Percentiles rank a stretch among this genome's conserved stretches.
These are phyloP conservation scores for Hyphodiscus hymeniophilus DNA, from an alignment of 495 filamentous ascomycete species.

Conservation along the genomic window DNA sequence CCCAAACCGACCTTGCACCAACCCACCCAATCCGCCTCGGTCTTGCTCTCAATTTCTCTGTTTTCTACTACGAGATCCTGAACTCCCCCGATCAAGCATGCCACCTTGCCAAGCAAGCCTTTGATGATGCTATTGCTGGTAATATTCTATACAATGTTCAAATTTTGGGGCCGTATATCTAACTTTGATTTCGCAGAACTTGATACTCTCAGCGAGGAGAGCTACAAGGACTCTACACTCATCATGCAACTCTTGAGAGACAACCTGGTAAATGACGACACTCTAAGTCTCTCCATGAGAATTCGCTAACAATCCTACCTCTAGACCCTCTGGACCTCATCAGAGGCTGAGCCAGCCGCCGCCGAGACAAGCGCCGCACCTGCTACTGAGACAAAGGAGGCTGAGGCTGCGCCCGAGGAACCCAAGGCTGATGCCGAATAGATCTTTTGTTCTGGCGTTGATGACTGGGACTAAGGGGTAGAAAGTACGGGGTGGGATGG, in stretches of 20 bases:
- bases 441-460: slow-evolving; percentile 22
- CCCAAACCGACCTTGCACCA: slow-evolving; percentile 93
- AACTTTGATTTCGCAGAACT: slow-evolving; percentile 55
- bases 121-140: slow-evolving; percentile 98
- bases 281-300: neutral
- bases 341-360: slow-evolving; percentile 79
- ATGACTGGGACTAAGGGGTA: slow-evolving; percentile 18
- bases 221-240: slow-evolving; percentile 99
- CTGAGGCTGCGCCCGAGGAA: slow-evolving; percentile 25
- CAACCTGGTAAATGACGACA: slow-evolving; percentile 70
- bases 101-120: slow-evolving; percentile 98
- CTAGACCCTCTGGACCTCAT: slow-evolving; percentile 98
- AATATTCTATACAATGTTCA: slow-evolving; percentile 34
- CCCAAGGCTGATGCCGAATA: slow-evolving; percentile 21
- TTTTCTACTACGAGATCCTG: slow-evolving; percentile 99
- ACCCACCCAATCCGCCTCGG: slow-evolving; percentile 99
- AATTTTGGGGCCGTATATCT: slow-evolving; percentile 1
- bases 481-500: slow-evolving; percentile 16
- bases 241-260: slow-evolving; percentile 99
- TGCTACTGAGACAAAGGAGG: slow-evolving; percentile 18
- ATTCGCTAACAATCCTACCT: slow-evolving; percentile 14
- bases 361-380: slow-evolving; percentile 45
- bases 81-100: slow-evolving; percentile 98
- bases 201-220: slow-evolving; percentile 97
- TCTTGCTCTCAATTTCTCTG: slow-evolving; percentile 98